Base-by-base conservation (phyloP, 306 rosid species). In the Begonia fuchsioides region DNA sequence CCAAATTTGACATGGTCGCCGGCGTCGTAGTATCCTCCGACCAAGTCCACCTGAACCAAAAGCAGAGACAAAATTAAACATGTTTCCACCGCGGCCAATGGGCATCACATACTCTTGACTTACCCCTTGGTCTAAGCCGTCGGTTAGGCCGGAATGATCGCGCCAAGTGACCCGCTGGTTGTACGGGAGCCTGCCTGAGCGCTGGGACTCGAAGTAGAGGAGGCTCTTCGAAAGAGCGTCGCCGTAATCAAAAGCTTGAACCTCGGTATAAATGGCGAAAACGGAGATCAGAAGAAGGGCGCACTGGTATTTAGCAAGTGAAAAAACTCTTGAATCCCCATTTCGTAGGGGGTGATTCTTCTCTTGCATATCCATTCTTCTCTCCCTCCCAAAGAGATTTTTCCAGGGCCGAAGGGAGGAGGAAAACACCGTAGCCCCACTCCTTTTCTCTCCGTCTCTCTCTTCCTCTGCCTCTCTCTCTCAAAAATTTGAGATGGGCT, bases 1-100 rank as follows among this genome's bases (percentile, higher is more conserved):
- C 94, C 94, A 48, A 87, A 87, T 61, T 87, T 87, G 9, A 87
- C 84, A 32, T 87, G 79, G 38, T 87, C 96, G 13, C 96, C 96
- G 2, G 96, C 96, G 52, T 87, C 96, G 17, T 87, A 82, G 70
- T 87, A 82, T 9, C 96, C 96, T 72, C 96, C 81, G 9, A 79
- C 94, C 73, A 87, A 75, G 67, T 87, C 94, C 69, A 77, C 94
- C 96, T 87, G 59, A 52, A 50, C 35, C 41, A 26, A 49, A 43
- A 47, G 40, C 1, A 6, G n/a, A n/a, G 10, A 20, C 2, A n/a
- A 16, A 15, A 16, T 15, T 8, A 43, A 17, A 17, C 26, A 39
- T 9, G 43, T 39, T 15, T 10, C 15, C 16, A n/a, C 10, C 8
- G 12, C 3, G 3, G 12, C 12, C 39, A 49, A 58, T 11, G 38